Evolutionary conservation across 768 basidiomycete species (phyloP).

Genomic region (Panus rudis): DNA sequence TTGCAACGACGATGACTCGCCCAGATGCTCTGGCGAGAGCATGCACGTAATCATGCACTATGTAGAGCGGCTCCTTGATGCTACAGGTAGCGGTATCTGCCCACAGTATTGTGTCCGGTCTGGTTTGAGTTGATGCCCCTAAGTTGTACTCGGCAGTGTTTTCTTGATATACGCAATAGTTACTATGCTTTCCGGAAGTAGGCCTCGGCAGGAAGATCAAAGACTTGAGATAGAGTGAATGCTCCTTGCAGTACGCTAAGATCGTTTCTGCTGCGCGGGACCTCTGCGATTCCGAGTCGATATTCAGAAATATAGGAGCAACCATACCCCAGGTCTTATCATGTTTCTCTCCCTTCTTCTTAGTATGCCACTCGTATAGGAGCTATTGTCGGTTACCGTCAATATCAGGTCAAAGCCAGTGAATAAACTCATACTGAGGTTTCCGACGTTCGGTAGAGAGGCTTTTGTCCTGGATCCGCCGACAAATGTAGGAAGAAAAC

Average conservation of each 20-base stretch:
- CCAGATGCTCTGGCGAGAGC: slow-evolving; percentile 24
- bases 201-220: slow-evolving; percentile 20
- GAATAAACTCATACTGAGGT: too few species aligned
- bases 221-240: slow-evolving; percentile 22
- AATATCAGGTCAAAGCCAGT: too few species aligned
- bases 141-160: too few species aligned
- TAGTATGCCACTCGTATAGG: slow-evolving; percentile 27
- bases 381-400: too few species aligned
- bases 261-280: slow-evolving; percentile 24
- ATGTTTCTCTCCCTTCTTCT: slow-evolving; percentile 24
- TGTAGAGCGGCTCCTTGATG: slow-evolving; percentile 21
- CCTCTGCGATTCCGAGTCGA: slow-evolving; percentile 22
- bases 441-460: too few species aligned
- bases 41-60: slow-evolving; percentile 22
- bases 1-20: slow-evolving; percentile 22
- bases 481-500: too few species aligned
- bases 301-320: slow-evolving; percentile 25
- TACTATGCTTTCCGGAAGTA: too few species aligned
- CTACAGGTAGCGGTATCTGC: slow-evolving; percentile 12
- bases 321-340: slow-evolving; percentile 25
- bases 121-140: too few species aligned
- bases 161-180: too few species aligned
- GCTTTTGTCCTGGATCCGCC: too few species aligned
- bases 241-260: slow-evolving; percentile 22
- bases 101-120: too few species aligned